Percentiles rank a stretch among this genome's conserved stretches.
Conservation (phyloP, 208 protist species). For the Acanthamoeba healyi region DNA sequence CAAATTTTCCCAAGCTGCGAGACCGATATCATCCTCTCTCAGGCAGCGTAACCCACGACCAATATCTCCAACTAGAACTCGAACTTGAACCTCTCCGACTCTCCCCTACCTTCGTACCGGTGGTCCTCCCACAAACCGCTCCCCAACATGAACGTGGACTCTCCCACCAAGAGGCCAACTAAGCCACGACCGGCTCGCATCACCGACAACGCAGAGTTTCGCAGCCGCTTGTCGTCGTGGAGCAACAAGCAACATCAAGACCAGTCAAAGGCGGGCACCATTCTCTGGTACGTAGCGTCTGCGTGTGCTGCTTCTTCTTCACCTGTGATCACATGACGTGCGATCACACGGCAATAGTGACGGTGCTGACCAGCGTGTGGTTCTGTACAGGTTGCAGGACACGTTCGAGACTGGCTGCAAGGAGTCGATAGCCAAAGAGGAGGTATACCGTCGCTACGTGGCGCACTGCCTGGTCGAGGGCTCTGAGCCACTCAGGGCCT, state of each 20-base stretch:
- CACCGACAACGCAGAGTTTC: neutral
- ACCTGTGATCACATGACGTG: neutral
- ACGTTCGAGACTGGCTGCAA: neutral
- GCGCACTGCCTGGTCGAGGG: neutral
- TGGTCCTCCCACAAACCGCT: no score
- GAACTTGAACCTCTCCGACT: no score
- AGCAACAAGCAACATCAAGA: conserved; percentile 59
- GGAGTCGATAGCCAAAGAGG: conserved; percentile 46
- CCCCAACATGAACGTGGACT: no score
- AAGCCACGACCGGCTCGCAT: neutral
- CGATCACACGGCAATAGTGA: neutral
- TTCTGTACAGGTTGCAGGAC: conserved; percentile 17
- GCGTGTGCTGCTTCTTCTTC: neutral
- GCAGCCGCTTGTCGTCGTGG: conserved; percentile 20
- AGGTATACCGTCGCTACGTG: neutral
- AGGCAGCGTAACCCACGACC: no score
- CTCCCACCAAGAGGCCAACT: neutral
- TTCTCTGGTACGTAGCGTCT: neutral
- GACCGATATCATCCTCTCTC: no score
- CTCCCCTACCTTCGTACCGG: no score
- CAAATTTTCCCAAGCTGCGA: no score
- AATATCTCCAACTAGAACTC: no score
- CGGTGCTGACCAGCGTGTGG: neutral
- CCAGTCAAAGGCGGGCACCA: neutral
- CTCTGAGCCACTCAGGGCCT: neutral